Evolutionary conservation across 495 filamentous ascomycete genomes (phyloP), one percentile per base, ranked within the genome.

Genomic region (Cercophora newfieldiana): DNA sequence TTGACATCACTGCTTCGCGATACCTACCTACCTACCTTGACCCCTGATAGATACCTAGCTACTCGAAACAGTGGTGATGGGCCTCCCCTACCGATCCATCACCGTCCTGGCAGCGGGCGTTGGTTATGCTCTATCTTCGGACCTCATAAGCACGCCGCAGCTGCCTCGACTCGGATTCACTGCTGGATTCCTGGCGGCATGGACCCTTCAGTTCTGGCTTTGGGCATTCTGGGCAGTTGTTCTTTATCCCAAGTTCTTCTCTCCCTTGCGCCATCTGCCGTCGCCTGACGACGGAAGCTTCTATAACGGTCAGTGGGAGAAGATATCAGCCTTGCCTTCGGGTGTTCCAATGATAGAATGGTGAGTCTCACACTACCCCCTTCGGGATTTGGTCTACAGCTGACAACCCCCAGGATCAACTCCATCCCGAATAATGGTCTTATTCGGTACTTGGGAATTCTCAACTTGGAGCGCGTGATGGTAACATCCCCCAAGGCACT

Each of bases 341-440:
- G 92, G 92, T 7, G 74, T 75, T 3, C 85, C 88, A 0, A 83
- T 84, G 59, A 73, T 82, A n/a, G 75, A 88, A 47, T 96, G 91
- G 80, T 82, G 71, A 47, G 74, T n/a, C n/a, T n/a, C n/a, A n/a
- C n/a, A n/a, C 37, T 0, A 63, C 65, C 65, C 25, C 64, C 47
- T 7, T 7, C 7, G 19, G 24, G 1, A 49, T 5, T 3, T 48
- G 12, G 2, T 18, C 48, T 21, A 10, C 33, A 22, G 30, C 30
- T 66, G 7, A 29, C 14, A 31, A 21, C 26, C 49, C 58, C 29
- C 68, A 85, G 84, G 92, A 80, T 88, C 59, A 83, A 89, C 51
- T 85, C 79, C 0, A 80, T 96, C 30, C 90, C 91, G n/a, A 94
- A 97, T 67, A 85, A 94, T 53, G 94, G 94, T 8, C 73, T 97